Evolutionary conservation across 495 filamentous ascomycete species (phyloP), one percentile per base, ranked within the genome.

Genomic region (Lophiotrema nucula): DNA sequence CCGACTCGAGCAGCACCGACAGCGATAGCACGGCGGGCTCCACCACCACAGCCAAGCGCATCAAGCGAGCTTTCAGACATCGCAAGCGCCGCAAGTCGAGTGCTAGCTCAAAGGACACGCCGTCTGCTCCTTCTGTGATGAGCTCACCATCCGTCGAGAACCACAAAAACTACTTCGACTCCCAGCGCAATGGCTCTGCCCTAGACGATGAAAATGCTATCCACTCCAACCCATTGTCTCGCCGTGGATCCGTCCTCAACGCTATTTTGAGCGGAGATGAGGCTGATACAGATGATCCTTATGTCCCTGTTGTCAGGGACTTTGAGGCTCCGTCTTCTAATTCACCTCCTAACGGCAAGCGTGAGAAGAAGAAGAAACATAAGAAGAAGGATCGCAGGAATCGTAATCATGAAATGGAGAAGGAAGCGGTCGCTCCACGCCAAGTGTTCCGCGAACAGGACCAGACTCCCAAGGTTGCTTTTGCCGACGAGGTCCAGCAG

Each of bases 21-120:
- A 85, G 83, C 0, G 85, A 86, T 56, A 79, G 71, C 47, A 84
- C 81, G 0, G 81, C 81, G 6, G 85, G 82, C 18, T 92, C 88
- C 0, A 82, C 87, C 66, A 86, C 84, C 4, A 86, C 88, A 8
- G 83, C 85, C 2, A 89, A 88, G 70, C 81, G 85, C 4, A 82
- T 93, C 65, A 85, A 81, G 70, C 76, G 84, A 47, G 85, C 82
- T 0, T 83, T 92, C 70, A 81, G 82, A 38, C 66, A 69, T 41
- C 79, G 85, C 27, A 81, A 81, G 63, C 83, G 82, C 49, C 83
- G 89, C 48, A 89, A 90, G 70, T 89, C 87, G 0, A 91, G 85
- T 64, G 76, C 78, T 8, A 86, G 85, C 62, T 89, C 86, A 23
- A 80, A 81, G 46, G 82, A 87, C 15, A 84, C 79, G 0, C 73